phyloP scores from a whole-genome alignment of 2,329 filamentous ascomycete genomes.

The Huntiella abstrusa region DNA sequence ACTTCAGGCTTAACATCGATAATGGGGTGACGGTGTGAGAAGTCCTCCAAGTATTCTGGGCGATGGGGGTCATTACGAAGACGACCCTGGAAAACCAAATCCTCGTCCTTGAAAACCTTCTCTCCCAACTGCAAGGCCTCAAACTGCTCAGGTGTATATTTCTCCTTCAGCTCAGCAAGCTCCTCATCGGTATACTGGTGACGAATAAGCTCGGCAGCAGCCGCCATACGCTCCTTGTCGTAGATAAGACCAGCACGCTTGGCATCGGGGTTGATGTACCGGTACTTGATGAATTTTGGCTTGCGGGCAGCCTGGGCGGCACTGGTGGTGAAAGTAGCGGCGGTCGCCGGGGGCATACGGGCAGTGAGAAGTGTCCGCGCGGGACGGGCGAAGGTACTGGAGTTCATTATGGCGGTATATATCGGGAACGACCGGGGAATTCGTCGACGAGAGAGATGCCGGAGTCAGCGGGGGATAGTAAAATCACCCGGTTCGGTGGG shows the following conservation, averaged over 20 bases:
- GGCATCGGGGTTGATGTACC: conserved; percentile 8
- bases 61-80: conserved; percentile 54
- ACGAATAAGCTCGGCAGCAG: not conserved
- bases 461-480: not conserved
- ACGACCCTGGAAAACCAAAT: conserved; percentile 55
- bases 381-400: conserved; percentile 5
- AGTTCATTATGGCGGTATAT: conserved; percentile 7
- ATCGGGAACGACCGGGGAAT: not conserved
- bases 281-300: conserved; percentile 3
- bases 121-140: conserved; percentile 69
- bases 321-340: conserved; percentile 31
- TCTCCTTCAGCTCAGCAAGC: conserved; percentile 19
- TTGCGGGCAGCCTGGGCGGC: conserved; percentile 27
- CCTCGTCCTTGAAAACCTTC: conserved; percentile 50
- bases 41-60: conserved; percentile 65
- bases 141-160: conserved; percentile 67
- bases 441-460: not conserved
- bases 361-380: conserved; percentile 6
- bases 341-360: conserved; percentile 12
- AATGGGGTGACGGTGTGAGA: conserved; percentile 55
- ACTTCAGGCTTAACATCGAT: conserved; percentile 48
- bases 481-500: not conserved
- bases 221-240: not conserved
- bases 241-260: not conserved
- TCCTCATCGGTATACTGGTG: conserved; percentile 2